A percentile compares a stretch with the other conserved stretches of the same genome.
phyloP scores from a whole-genome alignment of 805 yeast species.

The Candida glaebosa region DNA sequence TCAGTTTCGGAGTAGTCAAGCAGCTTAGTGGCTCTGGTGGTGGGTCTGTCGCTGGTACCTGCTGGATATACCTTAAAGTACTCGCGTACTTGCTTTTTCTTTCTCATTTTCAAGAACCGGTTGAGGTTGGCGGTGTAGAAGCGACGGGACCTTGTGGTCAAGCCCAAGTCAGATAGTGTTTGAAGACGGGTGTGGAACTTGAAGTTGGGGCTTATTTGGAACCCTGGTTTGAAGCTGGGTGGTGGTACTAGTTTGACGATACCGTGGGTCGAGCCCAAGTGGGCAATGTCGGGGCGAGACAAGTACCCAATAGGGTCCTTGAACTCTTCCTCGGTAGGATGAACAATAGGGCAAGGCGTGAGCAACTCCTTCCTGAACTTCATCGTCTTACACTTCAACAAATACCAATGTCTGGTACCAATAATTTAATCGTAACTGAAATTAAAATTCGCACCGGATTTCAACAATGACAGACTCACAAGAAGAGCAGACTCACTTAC shows the following conservation, averaged over 20 bases:
- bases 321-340: constrained; percentile 45
- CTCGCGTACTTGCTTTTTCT: constrained; percentile 18
- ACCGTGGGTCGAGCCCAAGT: constrained; percentile 46
- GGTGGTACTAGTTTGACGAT: constrained; percentile 56
- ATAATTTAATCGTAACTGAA: neutral
- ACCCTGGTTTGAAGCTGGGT: constrained; percentile 49
- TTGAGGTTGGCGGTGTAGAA: constrained; percentile 61
- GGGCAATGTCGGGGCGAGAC: constrained; percentile 35
- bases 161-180: constrained; percentile 58
- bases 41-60: neutral
- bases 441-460: neutral
- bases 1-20: neutral
- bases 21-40: neutral
- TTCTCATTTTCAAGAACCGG: constrained; percentile 51
- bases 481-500: too few relatives aligned
- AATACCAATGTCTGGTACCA: too few relatives aligned
- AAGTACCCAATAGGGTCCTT: constrained; percentile 48
- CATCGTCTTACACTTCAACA: constrained; percentile 1
- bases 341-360: constrained; percentile 45
- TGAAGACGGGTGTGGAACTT: constrained; percentile 69
- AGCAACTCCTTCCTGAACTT: constrained; percentile 11
- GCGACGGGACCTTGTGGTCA: constrained; percentile 58
- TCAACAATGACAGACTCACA: too few relatives aligned
- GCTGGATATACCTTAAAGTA: constrained; percentile 17
- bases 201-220: constrained; percentile 53